Evolutionary conservation across 106 monocot genomes (phyloP), one percentile per base, ranked within the genome.

Genomic region (Phalaenopsis equestris): DNA sequence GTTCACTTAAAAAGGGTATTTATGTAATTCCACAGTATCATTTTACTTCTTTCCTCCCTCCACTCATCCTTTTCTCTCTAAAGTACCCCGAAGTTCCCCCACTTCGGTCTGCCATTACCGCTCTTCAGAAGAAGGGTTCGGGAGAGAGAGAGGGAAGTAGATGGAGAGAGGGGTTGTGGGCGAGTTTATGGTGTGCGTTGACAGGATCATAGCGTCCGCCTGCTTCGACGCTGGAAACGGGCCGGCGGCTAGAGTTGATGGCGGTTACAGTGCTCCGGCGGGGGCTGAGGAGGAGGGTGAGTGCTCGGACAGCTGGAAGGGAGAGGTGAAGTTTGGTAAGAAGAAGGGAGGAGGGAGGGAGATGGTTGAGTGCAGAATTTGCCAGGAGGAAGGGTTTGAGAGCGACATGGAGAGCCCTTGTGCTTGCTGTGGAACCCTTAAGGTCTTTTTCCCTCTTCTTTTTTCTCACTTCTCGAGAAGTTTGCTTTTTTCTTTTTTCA

Each of bases 381-480:
- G 83, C 45, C 83, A 83, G 75, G 96, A 96, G 80, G 96, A 96
- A 86, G 93, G 89, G 55, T 85, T 86, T 18, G 93, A 96, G 82
- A 75, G 45, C 38, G 92, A 86, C 55, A 94, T 96, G 93, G 96
- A 96, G 47, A 73, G 89, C 43, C 96, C 96, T 43, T 96, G 96
- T 76, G 90, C 90, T 72, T 94, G 96, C 81, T 87, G 68, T 84
- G 96, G 96, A 64, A 96, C 93, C 46, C 91, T 96, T 64, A 96
- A 96, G 96, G 96, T 96, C 70, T 79, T 72, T 81, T 68, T 70
- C 47, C 49, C 67, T 67, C 14, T 79, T 39, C 72, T 42, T 55
- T 30, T 84, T 19, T 55, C 5, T 24, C 2, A 37, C 46, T 68
- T 46, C 47, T 47, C 67, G 5, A 47, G 23, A 9, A 52, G 6